Base-by-base conservation (phyloP, 345 rosid species). In the Lepidium didymum region DNA sequence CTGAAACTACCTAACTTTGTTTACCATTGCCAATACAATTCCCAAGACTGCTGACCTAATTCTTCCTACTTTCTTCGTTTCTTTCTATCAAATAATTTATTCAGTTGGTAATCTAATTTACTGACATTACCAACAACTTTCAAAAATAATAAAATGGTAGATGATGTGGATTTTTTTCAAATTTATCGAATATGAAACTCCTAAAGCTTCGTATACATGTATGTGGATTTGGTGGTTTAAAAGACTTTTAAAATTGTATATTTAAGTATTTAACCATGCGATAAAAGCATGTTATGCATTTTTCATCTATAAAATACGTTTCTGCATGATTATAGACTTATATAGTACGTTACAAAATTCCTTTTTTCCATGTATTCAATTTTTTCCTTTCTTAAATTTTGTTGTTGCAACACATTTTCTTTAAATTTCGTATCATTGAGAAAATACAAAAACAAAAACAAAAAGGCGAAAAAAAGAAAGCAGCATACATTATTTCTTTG, bases 401-500 rank as follows among this genome's bases (percentile, higher is more conserved):
- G 36, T 13, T 58, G 6, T 4, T 25, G n/a, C 7, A 34, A 5
- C 2, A 23, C 23, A 6, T 18, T 43, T 59, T 59, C 35, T 69
- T 49, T 12, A 27, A 12, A 33, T 43, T 50, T 35, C 31, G 56
- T 52, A 52, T 7, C 2, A 23, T 33, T 7, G 7, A 23, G 25
- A 14, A 42, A 29, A 29, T 29, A 29, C 7, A 5, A 29, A 41
- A 27, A 38, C 27, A 27, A 38, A 64, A 15, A 0, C 1, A 34
- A 8, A 2, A 6, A 7, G 29, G 7, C 7, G 5, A 6, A 10
- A 33, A 25, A 3, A 23, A 10, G 12, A 19, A 34, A 4, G 9
- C 8, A 16, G 47, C 50, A 33, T 33, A 41, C 31, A 65, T 73
- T 73, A 58, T 73, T 73, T 33, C 10, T 73, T 65, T 73, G 72